Percentiles rank a stretch among this genome's conserved stretches.
phyloP scores from a whole-genome alignment of 345 rosid species.

The Nephelium lappaceum region DNA sequence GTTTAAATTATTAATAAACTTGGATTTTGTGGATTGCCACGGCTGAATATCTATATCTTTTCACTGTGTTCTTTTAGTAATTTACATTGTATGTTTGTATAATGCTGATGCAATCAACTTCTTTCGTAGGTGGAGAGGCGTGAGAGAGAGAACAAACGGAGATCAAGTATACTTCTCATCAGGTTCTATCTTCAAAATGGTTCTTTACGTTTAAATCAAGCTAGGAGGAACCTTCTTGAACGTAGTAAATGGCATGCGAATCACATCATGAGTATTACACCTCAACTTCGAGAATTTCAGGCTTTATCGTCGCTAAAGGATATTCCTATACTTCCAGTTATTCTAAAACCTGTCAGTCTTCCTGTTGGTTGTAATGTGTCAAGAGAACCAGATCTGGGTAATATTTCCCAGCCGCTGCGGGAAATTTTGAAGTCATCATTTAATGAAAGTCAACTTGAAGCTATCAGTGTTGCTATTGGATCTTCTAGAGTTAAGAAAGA shows the following conservation, averaged over 20 bases:
- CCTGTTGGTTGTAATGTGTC: constrained; percentile 37
- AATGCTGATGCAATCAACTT: constrained; percentile 25
- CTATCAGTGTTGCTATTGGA: constrained; percentile 66
- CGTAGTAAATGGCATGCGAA: constrained; percentile 98
- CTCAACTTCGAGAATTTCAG: constrained; percentile 96
- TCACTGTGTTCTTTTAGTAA: background rate
- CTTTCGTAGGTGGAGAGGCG: constrained; percentile 89
- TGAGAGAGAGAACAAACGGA: constrained; percentile 79
- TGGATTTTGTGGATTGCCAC: background rate
- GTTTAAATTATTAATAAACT: background rate
- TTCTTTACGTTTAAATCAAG: constrained; percentile 77
- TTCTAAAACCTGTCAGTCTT: constrained; percentile 63
- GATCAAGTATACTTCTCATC: constrained; percentile 65
- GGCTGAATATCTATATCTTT: background rate
- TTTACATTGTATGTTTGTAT: background rate
- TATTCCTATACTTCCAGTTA: constrained; percentile 74
- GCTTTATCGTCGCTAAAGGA: constrained; percentile 73
- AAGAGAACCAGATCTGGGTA: constrained; percentile 45
- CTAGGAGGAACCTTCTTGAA: constrained; percentile 84
- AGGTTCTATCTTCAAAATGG: constrained; percentile 87
- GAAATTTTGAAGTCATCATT: constrained; percentile 70
- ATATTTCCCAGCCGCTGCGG: constrained; percentile 67
- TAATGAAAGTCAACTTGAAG: constrained; percentile 88
- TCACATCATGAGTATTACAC: constrained; percentile 81
- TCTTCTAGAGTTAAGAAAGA: constrained; percentile 50